Percentiles rank a stretch among this genome's conserved stretches.
phyloP scores from a whole-genome alignment of 202 grass and related monocot species.

The Dendrocalamus latiflorus region DNA sequence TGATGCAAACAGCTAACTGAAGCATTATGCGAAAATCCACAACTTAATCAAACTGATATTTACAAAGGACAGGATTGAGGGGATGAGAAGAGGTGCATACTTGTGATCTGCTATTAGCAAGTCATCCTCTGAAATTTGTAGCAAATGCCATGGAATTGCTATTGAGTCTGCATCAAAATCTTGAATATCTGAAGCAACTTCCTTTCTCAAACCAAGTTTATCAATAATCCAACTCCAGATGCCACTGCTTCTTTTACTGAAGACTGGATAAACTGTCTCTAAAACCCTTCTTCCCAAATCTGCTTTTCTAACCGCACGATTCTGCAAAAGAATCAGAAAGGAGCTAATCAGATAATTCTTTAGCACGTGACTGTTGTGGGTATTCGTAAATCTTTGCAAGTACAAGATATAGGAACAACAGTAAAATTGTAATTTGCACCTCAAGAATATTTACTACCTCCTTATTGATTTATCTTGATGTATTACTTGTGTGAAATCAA shows the following conservation, averaged over 20 bases:
- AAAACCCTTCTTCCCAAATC: no score
- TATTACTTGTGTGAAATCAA: background rate
- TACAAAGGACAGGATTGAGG: background rate
- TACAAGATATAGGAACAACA: constrained; percentile 2
- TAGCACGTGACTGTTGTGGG: background rate
- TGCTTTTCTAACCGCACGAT: constrained; percentile 80
- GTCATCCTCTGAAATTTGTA: constrained; percentile 53
- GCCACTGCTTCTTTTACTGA: constrained; percentile 41
- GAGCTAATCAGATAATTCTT: background rate
- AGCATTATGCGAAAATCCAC: background rate
- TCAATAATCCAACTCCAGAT: constrained; percentile 72
- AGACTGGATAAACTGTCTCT: no score
- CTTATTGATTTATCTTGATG: background rate
- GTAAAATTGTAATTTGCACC: background rate
- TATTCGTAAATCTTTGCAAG: background rate
- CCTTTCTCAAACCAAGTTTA: constrained; percentile 66
- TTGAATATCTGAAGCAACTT: constrained; percentile 33
- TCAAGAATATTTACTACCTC: background rate
- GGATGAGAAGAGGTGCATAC: constrained; percentile 30
- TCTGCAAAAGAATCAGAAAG: constrained; percentile 40
- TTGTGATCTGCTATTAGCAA: constrained; percentile 56
- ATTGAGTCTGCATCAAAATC: constrained; percentile 43
- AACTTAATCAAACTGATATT: background rate
- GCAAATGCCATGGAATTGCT: constrained; percentile 69
- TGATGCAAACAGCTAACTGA: background rate